Evolutionary conservation across 306 rosid genomes (phyloP).

Genomic region (Adenanthera pavonina): DNA sequence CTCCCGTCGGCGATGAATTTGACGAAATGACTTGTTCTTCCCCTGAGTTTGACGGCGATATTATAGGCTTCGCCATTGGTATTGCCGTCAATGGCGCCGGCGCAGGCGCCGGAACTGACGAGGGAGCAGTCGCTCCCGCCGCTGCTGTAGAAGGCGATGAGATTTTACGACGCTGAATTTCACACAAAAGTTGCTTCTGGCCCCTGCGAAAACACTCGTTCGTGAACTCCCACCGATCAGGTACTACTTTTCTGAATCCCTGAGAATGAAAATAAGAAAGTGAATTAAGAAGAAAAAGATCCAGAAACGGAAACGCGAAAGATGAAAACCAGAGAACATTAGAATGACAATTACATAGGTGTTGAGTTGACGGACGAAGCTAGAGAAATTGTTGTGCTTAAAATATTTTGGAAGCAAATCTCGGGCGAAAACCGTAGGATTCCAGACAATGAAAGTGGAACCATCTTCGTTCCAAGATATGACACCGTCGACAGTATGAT

Average conservation of each 20-base stretch:
- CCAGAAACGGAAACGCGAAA: not conserved
- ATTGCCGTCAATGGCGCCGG: slow-evolving; percentile 40
- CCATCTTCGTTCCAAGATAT: slow-evolving; percentile 94
- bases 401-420: slow-evolving; percentile 32
- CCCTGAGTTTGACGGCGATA: slow-evolving; percentile 69
- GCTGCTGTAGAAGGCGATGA: slow-evolving; percentile 19
- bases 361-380: slow-evolving; percentile 68
- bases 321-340: not conserved
- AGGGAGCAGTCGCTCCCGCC: not conserved
- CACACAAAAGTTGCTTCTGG: slow-evolving; percentile 68
- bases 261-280: slow-evolving; percentile 25
- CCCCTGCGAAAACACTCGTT: slow-evolving; percentile 80
- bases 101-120: slow-evolving; percentile 5
- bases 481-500: slow-evolving; percentile 69
- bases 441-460: slow-evolving; percentile 91
- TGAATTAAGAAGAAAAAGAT: not conserved
- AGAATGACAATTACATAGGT: slow-evolving; percentile 63
- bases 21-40: slow-evolving; percentile 79
- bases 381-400: not conserved
- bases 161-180: slow-evolving; percentile 83
- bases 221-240: slow-evolving; percentile 94
- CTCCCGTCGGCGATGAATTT: slow-evolving; percentile 59
- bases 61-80: slow-evolving; percentile 39
- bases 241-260: slow-evolving; percentile 87
- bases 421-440: slow-evolving; percentile 84